Percentiles rank a stretch among this genome's conserved stretches.
These are phyloP conservation scores for Xylaria grammica DNA, from an alignment of 495 filamentous ascomycete species.

Conservation along the genomic window DNA sequence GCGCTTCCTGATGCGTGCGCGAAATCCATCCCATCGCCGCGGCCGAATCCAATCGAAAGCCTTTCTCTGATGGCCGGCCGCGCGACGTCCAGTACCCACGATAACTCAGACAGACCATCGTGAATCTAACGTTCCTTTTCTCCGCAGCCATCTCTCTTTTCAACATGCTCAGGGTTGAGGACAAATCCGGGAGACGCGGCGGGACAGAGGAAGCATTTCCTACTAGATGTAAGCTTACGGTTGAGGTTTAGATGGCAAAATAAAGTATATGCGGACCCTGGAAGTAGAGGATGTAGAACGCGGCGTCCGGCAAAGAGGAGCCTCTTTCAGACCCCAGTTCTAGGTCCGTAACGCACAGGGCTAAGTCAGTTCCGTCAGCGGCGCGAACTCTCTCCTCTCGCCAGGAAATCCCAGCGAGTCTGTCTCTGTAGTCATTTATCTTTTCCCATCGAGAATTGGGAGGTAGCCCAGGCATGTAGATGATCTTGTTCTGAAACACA, in stretches of 20 bases:
- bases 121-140: conserved; percentile 43
- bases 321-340: conserved; percentile 29
- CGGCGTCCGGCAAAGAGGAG: conserved; percentile 22
- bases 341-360: conserved; percentile 34
- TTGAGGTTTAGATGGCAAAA: conserved; percentile 24
- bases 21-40: conserved; percentile 63
- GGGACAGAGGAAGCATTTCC: conserved; percentile 73
- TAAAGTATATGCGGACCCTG: conserved; percentile 53
- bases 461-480: conserved; percentile 78
- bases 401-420: conserved; percentile 68
- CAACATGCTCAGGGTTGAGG: conserved; percentile 54
- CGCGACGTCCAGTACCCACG: conserved; percentile 81
- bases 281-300: conserved; percentile 62
- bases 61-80: conserved; percentile 68
- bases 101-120: conserved; percentile 71
- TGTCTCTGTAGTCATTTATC: conserved; percentile 63
- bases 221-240: conserved; percentile 40
- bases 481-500: conserved; percentile 80
- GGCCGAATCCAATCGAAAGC: conserved; percentile 67
- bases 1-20: conserved; percentile 21
- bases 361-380: conserved; percentile 63
- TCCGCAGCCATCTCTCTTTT: conserved; percentile 37
- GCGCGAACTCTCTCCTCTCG: conserved; percentile 57
- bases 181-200: conserved; percentile 71
- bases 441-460: conserved; percentile 62